Percentiles rank a stretch among this genome's conserved stretches.
Conservation (phyloP, 176 grass and related monocot species). For the Triticum monococcum region DNA sequence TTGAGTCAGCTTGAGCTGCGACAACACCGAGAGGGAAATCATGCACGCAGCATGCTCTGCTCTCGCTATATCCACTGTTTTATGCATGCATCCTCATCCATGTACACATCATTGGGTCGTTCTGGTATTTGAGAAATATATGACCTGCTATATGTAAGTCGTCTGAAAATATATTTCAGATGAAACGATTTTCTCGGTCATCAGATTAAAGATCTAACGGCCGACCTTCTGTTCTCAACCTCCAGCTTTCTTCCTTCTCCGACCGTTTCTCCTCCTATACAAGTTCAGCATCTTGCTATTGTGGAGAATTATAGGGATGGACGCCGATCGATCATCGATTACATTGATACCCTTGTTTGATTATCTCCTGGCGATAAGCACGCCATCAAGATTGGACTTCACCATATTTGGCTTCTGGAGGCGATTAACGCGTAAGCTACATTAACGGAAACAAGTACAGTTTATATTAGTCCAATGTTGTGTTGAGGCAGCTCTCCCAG, state of each 20-base stretch:
- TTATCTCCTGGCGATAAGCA: neutral
- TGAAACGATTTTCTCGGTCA: too few relatives aligned
- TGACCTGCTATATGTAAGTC: too few relatives aligned
- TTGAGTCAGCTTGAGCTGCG: neutral
- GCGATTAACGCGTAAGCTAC: neutral
- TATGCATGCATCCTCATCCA: too few relatives aligned
- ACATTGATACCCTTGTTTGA: neutral
- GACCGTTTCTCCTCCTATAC: too few relatives aligned
- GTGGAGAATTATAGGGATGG: neutral
- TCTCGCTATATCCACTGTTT: too few relatives aligned
- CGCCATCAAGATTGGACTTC: neutral
- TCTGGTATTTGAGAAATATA: too few relatives aligned
- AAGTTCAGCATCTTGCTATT: too few relatives aligned
- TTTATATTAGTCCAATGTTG: neutral
- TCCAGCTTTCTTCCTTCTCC: too few relatives aligned
- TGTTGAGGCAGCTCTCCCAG: neutral
- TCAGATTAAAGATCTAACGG: too few relatives aligned
- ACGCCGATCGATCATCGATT: neutral
- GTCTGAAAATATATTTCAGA: too few relatives aligned
- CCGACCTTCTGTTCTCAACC: too few relatives aligned
- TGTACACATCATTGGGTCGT: too few relatives aligned
- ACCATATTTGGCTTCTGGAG: neutral
- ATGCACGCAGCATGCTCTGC: neutral
- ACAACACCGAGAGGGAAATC: neutral
- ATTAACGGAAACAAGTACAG: neutral